Percentiles rank a stretch among this genome's conserved stretches.
Conservation (phyloP, 2,329 filamentous ascomycete genomes). For the Nothomitra cinnamomea region DNA sequence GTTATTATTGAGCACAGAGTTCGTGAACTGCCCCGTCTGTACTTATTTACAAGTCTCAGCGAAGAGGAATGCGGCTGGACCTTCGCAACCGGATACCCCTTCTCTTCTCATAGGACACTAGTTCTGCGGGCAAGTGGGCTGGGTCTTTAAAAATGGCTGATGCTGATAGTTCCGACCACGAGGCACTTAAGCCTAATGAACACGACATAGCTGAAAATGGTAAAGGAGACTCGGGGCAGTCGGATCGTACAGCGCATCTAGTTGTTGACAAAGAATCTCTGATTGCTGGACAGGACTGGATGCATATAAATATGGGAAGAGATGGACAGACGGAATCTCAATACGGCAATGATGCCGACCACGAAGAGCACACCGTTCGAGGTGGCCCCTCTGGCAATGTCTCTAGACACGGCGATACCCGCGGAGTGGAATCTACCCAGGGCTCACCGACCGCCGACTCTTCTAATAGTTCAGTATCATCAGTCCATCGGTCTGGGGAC, state of each 20-base stretch:
- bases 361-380: neutral
- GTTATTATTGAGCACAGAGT: too few species aligned
- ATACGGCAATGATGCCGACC: neutral
- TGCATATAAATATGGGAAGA: constrained; percentile 14
- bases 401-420: neutral
- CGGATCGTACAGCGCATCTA: constrained; percentile 15
- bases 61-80: neutral
- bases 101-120: neutral
- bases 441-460: neutral
- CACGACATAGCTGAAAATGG: constrained; percentile 15
- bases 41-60: neutral
- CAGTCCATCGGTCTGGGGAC: neutral
- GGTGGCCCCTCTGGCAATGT: neutral
- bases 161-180: constrained; percentile 11
- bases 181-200: constrained; percentile 16
- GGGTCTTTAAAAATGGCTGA: neutral
- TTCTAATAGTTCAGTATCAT: neutral
- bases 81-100: neutral
- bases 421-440: neutral
- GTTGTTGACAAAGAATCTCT: constrained; percentile 19
- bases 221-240: constrained; percentile 14
- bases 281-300: constrained; percentile 17
- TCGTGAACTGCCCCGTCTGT: too few species aligned
- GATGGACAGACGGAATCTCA: constrained; percentile 4
- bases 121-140: constrained; percentile 3